Evolutionary conservation across 139 green algal genomes (phyloP).

Genomic region (Diplosphaera chodatii): DNA sequence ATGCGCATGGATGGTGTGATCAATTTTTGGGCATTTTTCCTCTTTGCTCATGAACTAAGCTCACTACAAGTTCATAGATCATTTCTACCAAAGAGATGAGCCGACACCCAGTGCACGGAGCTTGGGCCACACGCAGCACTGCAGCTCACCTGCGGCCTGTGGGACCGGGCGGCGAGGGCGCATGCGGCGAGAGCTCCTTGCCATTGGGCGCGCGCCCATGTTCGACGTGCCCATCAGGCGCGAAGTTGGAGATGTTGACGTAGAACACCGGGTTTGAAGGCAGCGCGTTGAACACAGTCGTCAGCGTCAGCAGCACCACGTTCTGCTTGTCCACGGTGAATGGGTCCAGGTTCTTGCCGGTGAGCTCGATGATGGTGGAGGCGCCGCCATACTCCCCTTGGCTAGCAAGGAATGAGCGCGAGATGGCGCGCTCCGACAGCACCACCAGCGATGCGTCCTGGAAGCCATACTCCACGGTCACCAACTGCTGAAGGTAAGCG

Average conservation of each 20-base stretch:
- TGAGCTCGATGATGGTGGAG: neutral
- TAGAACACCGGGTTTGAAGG: neutral
- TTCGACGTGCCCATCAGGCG: neutral
- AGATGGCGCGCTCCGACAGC: neutral
- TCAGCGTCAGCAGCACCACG: neutral
- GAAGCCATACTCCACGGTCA: neutral
- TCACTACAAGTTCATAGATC: too few species aligned
- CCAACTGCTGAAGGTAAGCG: neutral
- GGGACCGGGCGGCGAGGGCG: too few species aligned
- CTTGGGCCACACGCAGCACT: too few species aligned
- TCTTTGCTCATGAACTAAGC: too few species aligned
- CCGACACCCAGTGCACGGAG: too few species aligned
- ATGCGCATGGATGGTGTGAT: too few species aligned
- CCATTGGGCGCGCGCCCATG: neutral
- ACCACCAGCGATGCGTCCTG: neutral
- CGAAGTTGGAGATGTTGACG: neutral
- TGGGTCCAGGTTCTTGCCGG: neutral
- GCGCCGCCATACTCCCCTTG: neutral
- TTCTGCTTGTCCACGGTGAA: neutral
- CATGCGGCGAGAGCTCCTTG: neutral
- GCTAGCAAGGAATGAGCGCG: neutral
- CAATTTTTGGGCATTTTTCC: too few species aligned
- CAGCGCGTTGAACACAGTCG: neutral
- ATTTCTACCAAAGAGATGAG: too few species aligned
- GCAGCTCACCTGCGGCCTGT: too few species aligned